phyloP scores from a whole-genome alignment of 768 basidiomycete species.

The Calocybe cyanea region DNA sequence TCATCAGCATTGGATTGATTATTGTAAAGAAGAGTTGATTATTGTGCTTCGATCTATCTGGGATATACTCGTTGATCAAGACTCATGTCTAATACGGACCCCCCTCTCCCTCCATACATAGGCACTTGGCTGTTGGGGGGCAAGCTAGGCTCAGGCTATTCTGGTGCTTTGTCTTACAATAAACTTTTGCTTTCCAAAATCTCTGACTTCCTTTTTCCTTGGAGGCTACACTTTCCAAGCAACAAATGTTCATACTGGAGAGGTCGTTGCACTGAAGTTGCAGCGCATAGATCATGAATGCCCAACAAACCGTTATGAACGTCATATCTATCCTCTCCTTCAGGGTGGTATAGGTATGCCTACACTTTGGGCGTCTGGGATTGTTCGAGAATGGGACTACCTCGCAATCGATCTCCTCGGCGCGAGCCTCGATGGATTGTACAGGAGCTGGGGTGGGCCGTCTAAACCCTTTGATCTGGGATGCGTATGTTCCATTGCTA shows the following conservation, averaged over 20 bases:
- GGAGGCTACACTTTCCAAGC: slow-evolving; percentile 72
- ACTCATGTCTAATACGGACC: slow-evolving; percentile 6
- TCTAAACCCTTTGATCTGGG: slow-evolving; percentile 63
- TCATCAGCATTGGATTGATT: too few relatives aligned
- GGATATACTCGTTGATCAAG: too few relatives aligned
- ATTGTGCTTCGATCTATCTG: too few relatives aligned
- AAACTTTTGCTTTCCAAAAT: not conserved
- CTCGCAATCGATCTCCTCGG: slow-evolving; percentile 79
- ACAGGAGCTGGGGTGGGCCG: slow-evolving; percentile 41
- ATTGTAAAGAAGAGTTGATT: too few relatives aligned
- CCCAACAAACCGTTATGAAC: slow-evolving; percentile 73
- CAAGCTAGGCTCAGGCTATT: slow-evolving; percentile 68
- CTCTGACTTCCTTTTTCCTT: not conserved
- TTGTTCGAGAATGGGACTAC: slow-evolving; percentile 59
- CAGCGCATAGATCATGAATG: slow-evolving; percentile 69
- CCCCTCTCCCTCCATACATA: slow-evolving; percentile 16
- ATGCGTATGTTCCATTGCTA: slow-evolving; percentile 70
- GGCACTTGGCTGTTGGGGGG: slow-evolving; percentile 62
- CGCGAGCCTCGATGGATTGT: slow-evolving; percentile 60
- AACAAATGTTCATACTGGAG: slow-evolving; percentile 47
- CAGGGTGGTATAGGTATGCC: slow-evolving; percentile 77
- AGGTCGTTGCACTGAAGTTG: slow-evolving; percentile 70
- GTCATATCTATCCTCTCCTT: slow-evolving; percentile 61
- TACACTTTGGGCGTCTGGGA: slow-evolving; percentile 59
- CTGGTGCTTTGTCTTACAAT: slow-evolving; percentile 39